Conservation (phyloP, 768 basidiomycete genomes). For the Daedaleopsis nitida region DNA sequence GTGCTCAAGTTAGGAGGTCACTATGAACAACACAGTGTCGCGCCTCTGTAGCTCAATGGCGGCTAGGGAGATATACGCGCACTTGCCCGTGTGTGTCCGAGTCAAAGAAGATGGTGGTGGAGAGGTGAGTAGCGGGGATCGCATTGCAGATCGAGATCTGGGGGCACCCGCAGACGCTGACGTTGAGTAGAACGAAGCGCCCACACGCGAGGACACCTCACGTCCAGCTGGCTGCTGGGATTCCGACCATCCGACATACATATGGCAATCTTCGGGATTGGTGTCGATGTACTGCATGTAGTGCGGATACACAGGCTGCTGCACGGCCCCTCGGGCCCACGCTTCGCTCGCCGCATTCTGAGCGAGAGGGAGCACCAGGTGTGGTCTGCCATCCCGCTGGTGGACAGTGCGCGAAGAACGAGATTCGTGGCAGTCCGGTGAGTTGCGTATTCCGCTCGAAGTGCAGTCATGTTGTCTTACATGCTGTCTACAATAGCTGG, state of each 20-base stretch:
- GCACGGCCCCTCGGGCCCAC: conserved; percentile 44
- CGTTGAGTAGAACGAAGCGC: not conserved
- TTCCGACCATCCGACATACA: not conserved
- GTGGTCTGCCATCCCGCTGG: conserved; percentile 40
- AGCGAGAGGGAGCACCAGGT: conserved; percentile 45
- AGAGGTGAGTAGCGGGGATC: not conserved
- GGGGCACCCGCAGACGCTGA: not conserved
- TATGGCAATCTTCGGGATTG: conserved; percentile 73
- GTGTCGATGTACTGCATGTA: conserved; percentile 44
- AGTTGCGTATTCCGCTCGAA: conserved; percentile 17
- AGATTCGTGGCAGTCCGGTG: conserved; percentile 78
- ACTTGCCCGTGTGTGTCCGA: not conserved
- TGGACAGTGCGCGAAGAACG: conserved; percentile 27
- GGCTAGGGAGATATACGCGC: too few species aligned
- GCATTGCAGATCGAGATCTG: conserved; percentile 15
- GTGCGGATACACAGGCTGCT: conserved; percentile 64
- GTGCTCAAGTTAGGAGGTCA: not conserved
- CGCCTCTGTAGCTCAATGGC: too few species aligned
- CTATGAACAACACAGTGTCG: too few species aligned
- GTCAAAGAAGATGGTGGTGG: not conserved
- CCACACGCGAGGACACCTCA: not conserved
- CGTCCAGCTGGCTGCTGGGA: not conserved
- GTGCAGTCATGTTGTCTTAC: conserved; percentile 1
- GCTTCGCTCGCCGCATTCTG: conserved; percentile 65
- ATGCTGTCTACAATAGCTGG: conserved; percentile 53